Evolutionary conservation across 225 moss, liverwort and hornwort species (phyloP), one percentile per base, ranked within the genome.

Genomic region (Marchantia paleacea): DNA sequence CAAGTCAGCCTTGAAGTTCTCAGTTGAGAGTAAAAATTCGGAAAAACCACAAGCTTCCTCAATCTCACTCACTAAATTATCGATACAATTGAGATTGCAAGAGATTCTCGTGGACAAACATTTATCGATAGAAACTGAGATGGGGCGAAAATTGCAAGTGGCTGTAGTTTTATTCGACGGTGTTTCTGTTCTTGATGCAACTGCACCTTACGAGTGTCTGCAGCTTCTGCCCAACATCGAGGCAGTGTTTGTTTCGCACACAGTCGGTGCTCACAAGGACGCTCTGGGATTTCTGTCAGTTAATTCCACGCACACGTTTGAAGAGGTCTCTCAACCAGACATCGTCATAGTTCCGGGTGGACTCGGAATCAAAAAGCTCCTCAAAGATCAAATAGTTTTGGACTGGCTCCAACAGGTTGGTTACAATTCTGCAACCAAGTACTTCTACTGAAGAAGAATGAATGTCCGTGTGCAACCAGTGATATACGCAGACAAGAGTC

Each of bases 351-450:
- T 93, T 55, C 96, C 96, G 12, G 96, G 93, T 28, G 94, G 96
- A 16, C 0, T 79, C 7, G 96, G 89, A 66, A 83, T 81, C 12
- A 68, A 71, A 3, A 39, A 7, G 4, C 87, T 91, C 62, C 0
- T 85, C 13, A 65, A 88, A 48, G 92, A 97, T 85, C 80, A 86
- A 78, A 71, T 81, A 47, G 81, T 94, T 57, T 55, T 94, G 9
- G 86, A 89, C 52, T 97, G 94, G 93, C 84, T 94, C 75, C 87
- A 85, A 49, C 91, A 94, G 93, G 96, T 96, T 66, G 93, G 96
- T 96, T 66, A 5, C 29, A 9, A 11, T 51, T 55, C 75, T 18
- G 26, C 74, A 28, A 39, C 31, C 75, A 8, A 55, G 4, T 29
- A 39, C 5, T 30, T 58, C 20, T 10, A 6, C 14, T 55, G 12